A percentile compares a stretch with the other conserved stretches of the same genome.
Evolutionary conservation across 257 asterid species (phyloP).

Genomic region (Ajuga chamaepitys): DNA sequence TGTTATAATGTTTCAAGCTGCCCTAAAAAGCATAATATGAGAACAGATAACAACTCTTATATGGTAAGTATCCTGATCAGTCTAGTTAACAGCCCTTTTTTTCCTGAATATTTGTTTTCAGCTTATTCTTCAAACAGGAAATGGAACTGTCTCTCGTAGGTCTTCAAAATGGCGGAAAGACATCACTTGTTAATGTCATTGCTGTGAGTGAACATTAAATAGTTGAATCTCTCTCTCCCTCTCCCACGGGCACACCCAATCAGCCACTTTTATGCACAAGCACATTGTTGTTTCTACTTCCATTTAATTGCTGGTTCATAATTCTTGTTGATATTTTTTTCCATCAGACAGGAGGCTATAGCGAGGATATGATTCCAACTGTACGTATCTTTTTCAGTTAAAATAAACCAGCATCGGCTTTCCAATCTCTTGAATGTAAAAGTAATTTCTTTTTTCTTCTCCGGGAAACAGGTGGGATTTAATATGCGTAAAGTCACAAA

Average conservation of each 20-base stretch:
- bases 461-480: constrained; percentile 66
- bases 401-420: not conserved
- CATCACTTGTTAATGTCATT: constrained; percentile 81
- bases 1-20: not conserved
- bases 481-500: constrained; percentile 98
- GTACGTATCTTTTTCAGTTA: constrained; percentile 38
- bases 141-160: constrained; percentile 94
- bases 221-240: not conserved
- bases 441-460: not conserved
- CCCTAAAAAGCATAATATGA: not conserved
- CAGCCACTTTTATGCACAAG: not conserved
- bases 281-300: not conserved
- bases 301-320: not conserved
- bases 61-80: not conserved
- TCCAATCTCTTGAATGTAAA: not conserved
- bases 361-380: constrained; percentile 95
- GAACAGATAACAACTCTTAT: not conserved
- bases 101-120: constrained; percentile 26
- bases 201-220: constrained; percentile 49
- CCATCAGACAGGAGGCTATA: constrained; percentile 87
- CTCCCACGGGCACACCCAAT: not conserved
- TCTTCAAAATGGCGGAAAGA: constrained; percentile 89
- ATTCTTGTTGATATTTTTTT: constrained; percentile 17
- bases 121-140: constrained; percentile 92
- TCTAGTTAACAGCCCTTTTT: not conserved